Conservation (phyloP, 176 grass and related monocot species). For the Guadua angustifolia region DNA sequence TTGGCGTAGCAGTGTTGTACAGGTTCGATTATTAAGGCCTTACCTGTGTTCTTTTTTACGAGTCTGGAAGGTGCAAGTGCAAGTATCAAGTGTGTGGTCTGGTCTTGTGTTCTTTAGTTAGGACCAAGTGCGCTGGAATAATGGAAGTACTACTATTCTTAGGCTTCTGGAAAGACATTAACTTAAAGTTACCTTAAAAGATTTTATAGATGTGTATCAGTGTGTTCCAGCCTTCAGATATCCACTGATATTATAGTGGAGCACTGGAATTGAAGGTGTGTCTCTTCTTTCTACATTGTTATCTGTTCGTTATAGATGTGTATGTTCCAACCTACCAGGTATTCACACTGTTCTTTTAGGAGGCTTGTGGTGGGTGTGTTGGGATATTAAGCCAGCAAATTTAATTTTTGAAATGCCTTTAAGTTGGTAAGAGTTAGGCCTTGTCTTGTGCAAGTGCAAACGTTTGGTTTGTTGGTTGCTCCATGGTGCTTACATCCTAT, state of each 20-base stretch:
- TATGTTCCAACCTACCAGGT: background rate
- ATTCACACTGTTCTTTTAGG: background rate
- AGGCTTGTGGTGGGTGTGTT: too few relatives aligned
- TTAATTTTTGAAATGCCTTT: too few relatives aligned
- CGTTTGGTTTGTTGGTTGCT: background rate
- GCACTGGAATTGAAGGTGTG: constrained; percentile 30
- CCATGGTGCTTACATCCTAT: background rate
- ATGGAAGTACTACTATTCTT: constrained; percentile 22
- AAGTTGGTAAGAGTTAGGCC: background rate
- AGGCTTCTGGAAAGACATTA: constrained; percentile 35
- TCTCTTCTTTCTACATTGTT: background rate
- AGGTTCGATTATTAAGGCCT: constrained; percentile 45
- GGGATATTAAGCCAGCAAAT: too few relatives aligned
- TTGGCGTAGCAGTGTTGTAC: constrained; percentile 50
- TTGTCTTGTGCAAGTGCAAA: background rate
- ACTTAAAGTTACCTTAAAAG: constrained; percentile 29
- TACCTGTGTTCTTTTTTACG: constrained; percentile 56
- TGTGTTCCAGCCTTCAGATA: background rate
- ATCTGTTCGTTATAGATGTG: constrained; percentile 21
- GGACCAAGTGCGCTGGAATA: constrained; percentile 41
- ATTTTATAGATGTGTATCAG: constrained; percentile 11
- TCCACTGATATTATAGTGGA: constrained; percentile 49
- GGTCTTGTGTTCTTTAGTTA: constrained; percentile 41
- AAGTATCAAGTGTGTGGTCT: constrained; percentile 23
- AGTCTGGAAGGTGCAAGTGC: constrained; percentile 47